Base-by-base conservation (phyloP, 108 stramenopile genomes). In the Hondaea fermentalgiana region DNA sequence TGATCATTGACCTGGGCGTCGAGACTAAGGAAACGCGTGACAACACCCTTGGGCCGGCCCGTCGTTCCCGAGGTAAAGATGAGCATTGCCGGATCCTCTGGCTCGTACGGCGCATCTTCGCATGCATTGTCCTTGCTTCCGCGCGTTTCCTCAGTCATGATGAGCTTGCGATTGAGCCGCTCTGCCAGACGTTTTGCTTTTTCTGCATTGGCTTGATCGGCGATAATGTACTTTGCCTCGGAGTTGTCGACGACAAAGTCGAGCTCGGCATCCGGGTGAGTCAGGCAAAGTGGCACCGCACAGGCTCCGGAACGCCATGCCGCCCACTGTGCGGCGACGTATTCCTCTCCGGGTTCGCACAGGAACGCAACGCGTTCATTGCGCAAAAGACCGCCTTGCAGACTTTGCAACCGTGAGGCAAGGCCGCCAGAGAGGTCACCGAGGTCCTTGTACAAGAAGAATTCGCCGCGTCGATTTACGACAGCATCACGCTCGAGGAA, bases 1-100 rank as follows among this genome's bases (percentile, higher is more conserved):
- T 90, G 60, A 29, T 88, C 76, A 10, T 44, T 17, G 59, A 87
- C 43, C 88, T 69, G 58, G 49, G 42, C 72, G 29, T 35, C 57
- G 21, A 92, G 60, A 29, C 28, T 28, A 5, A 28, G 45, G 25
- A 87, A 89, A 8, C 87, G 90, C 17, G 72, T 57, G 35, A 92
- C 87, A 10, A 92, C 91, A 17, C 91, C 91, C 58, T 92, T 92
- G 14, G 91, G 91, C 8, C 88, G 88, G 29, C 90, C 72, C 2
- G 91, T 92, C n/a, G 90, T 92, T 17, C 91, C 91, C 4, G 57
- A 59, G 4, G 91, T 92, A 58, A 57, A 92, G 0, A 92, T 55
- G 42, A 92, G 53, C 44, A 92, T 55, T 4, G 91, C 90, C 42
- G 53, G 53, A 16, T 8, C 10, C 44, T 60, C 58, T 1, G 83